Base-by-base conservation (phyloP, 352 stramenopile genomes). In the Saprolegnia diclina region DNA sequence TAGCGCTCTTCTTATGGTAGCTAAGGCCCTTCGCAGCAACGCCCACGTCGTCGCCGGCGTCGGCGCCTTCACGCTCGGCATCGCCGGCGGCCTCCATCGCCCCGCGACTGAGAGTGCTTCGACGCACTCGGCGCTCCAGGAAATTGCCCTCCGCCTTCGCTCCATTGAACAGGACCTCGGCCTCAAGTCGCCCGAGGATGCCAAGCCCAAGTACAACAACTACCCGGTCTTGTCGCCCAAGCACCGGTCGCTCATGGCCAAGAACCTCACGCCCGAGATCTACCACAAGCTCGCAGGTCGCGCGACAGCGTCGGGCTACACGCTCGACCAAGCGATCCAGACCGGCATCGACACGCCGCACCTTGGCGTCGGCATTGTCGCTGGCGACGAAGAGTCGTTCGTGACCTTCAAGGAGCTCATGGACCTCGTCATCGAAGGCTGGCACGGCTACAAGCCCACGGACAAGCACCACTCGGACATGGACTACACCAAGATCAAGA, bases 371-470 rank as follows among this genome's bases (percentile, higher is more conserved):
- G 88, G 85, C 22, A 77, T 92, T 18, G 78, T 89, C 42, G 85
- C 82, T 0, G 88, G 85, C 46, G 88, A 96, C 72, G 85, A 90
- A 40, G 85, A 94, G 71, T 96, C 80, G 29, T 96, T 94, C 73
- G 62, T 77, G 18, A 72, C 83, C 0, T 96, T 96, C 79, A 79
- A 86, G 46, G 77, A 83, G 21, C 72, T 96, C 50, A 79, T 95
- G 46, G 78, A 88, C 68, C 83, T 83, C 13, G 80, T 96, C 32
- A 87, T 96, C 52, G 76, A 88, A 72, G 85, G 89, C 56, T 95
- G 89, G 76, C 87, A 95, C 71, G 84, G 81, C 29, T 87, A 87
- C 71, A 77, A 80, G 72, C 78, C 75, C 24, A 68, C 77, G 45
- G 83, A 93, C 74, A 80, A 82, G 42, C 90, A 81, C 18, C 88